phyloP scores from a whole-genome alignment of 306 rosid genomes.

The Sechiopsis laciniata region DNA sequence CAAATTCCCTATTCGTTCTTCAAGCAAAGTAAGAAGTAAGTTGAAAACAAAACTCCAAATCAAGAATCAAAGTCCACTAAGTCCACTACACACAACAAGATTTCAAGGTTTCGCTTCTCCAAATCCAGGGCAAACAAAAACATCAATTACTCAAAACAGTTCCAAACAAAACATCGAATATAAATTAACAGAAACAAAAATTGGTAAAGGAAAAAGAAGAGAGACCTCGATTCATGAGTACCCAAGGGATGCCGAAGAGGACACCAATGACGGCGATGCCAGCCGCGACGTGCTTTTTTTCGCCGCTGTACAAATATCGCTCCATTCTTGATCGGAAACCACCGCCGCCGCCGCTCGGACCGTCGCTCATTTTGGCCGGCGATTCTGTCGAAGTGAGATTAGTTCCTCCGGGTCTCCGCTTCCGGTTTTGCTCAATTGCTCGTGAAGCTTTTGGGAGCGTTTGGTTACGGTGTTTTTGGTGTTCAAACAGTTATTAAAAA shows the following conservation, averaged over 20 bases:
- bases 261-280: slow-evolving; percentile 65
- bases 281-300: slow-evolving; percentile 68
- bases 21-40: background rate
- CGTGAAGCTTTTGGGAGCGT: background rate
- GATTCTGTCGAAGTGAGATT: background rate
- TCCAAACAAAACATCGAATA: slow-evolving; percentile 1
- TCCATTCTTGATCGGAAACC: slow-evolving; percentile 59
- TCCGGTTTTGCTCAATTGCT: background rate
- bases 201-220: background rate
- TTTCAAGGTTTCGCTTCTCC: background rate
- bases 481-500: too few relatives aligned
- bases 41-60: background rate
- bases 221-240: slow-evolving; percentile 57
- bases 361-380: slow-evolving; percentile 39
- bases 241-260: slow-evolving; percentile 68
- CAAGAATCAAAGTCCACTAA: background rate
- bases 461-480: slow-evolving; percentile 5
- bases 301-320: slow-evolving; percentile 68
- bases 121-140: background rate
- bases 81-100: background rate
- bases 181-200: background rate
- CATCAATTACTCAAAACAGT: background rate
- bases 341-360: slow-evolving; percentile 28
- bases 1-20: background rate
- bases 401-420: background rate